These are phyloP conservation scores for Pythium scleroteichum DNA, from an alignment of 352 stramenopile species.

Conservation along the genomic window DNA sequence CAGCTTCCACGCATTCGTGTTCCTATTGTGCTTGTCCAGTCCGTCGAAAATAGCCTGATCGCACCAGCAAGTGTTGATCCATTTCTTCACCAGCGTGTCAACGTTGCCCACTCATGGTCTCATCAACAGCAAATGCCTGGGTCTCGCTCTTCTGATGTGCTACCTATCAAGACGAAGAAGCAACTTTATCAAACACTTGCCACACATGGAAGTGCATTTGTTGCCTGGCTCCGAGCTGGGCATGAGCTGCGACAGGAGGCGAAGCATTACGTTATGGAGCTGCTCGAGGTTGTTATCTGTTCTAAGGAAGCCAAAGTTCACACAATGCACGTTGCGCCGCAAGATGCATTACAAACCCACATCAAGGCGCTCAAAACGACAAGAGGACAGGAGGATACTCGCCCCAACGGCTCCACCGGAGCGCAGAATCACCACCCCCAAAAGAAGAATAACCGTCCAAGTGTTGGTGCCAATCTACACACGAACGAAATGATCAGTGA, in stretches of 20 bases:
- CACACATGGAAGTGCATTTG: slow-evolving; percentile 70
- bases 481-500: too few relatives aligned
- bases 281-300: slow-evolving; percentile 81
- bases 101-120: slow-evolving; percentile 72
- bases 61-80: slow-evolving; percentile 88
- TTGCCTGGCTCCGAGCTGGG: slow-evolving; percentile 86
- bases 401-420: too few relatives aligned
- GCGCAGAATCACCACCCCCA: too few relatives aligned
- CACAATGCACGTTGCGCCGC: neutral
- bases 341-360: neutral
- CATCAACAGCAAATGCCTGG: slow-evolving; percentile 49
- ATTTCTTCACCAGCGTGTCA: slow-evolving; percentile 83
- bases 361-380: neutral
- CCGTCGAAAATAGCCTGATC: slow-evolving; percentile 88
- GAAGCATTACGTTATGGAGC: slow-evolving; percentile 76
- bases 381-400: neutral
- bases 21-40: slow-evolving; percentile 87
- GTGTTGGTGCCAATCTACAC: too few relatives aligned
- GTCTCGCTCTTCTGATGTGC: slow-evolving; percentile 27
- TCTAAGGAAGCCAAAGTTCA: slow-evolving; percentile 29
- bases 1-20: slow-evolving; percentile 60
- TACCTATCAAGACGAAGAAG: slow-evolving; percentile 51
- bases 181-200: slow-evolving; percentile 56
- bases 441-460: too few relatives aligned
- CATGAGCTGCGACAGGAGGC: slow-evolving; percentile 89